Percentiles rank a stretch among this genome's conserved stretches.
phyloP scores from a whole-genome alignment of 78 protist genomes.

The Speleostelium caveatum region DNA sequence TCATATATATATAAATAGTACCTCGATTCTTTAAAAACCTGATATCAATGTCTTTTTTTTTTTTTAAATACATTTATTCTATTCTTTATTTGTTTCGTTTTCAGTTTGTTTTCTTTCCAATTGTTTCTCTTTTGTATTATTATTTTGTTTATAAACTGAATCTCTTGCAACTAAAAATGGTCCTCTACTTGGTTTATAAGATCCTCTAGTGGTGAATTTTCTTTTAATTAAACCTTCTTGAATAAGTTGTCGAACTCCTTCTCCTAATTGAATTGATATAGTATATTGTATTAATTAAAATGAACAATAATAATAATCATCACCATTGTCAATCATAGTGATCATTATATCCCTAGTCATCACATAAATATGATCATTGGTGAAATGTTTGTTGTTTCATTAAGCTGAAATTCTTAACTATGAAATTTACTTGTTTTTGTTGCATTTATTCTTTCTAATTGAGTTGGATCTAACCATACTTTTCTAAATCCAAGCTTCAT shows the following conservation, averaged over 20 bases:
- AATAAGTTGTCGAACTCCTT: conserved; percentile 61
- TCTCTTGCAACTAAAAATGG: conserved; percentile 58
- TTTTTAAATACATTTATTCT: too few species aligned
- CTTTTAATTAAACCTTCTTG: conserved; percentile 47
- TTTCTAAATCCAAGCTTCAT: conserved; percentile 39
- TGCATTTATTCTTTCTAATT: conserved; percentile 45
- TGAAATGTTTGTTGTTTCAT: not conserved
- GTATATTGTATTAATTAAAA: not conserved
- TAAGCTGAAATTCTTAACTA: not conserved
- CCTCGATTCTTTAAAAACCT: too few species aligned
- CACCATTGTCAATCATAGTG: not conserved
- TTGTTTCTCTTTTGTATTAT: not conserved
- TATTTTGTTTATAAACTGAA: conserved; percentile 14
- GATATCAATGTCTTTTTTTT: too few species aligned
- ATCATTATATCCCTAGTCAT: too few species aligned
- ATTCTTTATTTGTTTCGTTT: too few species aligned
- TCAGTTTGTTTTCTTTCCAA: not conserved
- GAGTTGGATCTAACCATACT: conserved; percentile 70
- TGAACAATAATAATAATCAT: too few species aligned
- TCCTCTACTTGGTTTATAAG: conserved; percentile 40
- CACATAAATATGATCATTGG: not conserved
- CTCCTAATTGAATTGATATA: conserved; percentile 16
- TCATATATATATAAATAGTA: conserved; percentile 1
- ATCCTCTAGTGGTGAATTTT: conserved; percentile 63
- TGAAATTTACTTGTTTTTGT: conserved; percentile 53